Conservation (phyloP, 352 stramenopile genomes). For the Phytophthora sansomeana region DNA sequence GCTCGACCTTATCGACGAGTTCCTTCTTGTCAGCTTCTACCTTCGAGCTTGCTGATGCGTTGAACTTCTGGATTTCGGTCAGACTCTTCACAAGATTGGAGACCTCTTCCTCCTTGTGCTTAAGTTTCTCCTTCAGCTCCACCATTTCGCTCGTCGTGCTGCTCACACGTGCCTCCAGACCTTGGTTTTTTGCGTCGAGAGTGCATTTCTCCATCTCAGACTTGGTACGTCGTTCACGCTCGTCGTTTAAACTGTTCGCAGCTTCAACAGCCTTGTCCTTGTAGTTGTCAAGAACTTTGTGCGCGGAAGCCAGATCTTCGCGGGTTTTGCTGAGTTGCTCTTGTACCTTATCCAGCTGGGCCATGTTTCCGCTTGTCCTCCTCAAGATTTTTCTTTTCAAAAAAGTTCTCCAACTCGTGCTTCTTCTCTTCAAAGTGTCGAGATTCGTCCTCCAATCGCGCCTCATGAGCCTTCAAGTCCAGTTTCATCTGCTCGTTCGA, state of each 20-base stretch:
- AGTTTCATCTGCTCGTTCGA: conserved; percentile 65
- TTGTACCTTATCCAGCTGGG: conserved; percentile 64
- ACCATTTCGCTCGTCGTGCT: conserved; percentile 42
- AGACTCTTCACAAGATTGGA: conserved; percentile 71
- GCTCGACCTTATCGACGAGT: conserved; percentile 65
- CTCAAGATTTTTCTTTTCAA: conserved; percentile 61
- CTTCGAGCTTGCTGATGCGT: conserved; percentile 65
- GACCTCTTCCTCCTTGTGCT: conserved; percentile 74
- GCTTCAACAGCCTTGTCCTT: conserved; percentile 49
- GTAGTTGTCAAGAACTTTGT: conserved; percentile 60
- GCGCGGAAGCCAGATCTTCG: conserved; percentile 57
- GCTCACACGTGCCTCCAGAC: conserved; percentile 57
- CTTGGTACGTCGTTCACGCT: conserved; percentile 59
- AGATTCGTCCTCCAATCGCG: conserved; percentile 53
- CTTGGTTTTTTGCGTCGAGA: conserved; percentile 60
- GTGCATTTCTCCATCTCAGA: conserved; percentile 75
- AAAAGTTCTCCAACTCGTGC: conserved; percentile 70
- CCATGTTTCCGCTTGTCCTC: conserved; percentile 63
- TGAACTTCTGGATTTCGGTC: conserved; percentile 83
- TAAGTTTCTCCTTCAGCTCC: conserved; percentile 68
- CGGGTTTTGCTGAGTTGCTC: conserved; percentile 50
- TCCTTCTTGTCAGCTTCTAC: conserved; percentile 77
- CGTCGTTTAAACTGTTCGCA: conserved; percentile 58
- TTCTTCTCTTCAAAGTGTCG: conserved; percentile 73
- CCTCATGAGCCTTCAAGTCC: conserved; percentile 64